Evolutionary conservation across 139 green algal genomes (phyloP), one percentile per base, ranked within the genome.

Genomic region (Astrephomene gubernaculifera): DNA sequence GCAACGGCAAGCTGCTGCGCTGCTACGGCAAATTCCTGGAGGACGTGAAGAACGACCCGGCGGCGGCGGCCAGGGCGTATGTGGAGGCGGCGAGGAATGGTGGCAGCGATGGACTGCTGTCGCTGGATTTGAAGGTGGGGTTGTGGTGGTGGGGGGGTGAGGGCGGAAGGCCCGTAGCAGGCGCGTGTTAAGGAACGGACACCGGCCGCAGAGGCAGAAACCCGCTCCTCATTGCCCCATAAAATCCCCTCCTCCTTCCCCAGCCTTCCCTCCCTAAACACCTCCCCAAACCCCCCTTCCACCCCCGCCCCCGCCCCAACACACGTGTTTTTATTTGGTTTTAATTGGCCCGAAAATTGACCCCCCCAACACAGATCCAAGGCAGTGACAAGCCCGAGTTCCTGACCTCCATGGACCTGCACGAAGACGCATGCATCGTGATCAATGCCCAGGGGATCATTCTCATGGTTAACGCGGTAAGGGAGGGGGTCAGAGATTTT

Each of bases 11-110:
- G 76, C 83, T 91, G 69, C 85, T 83, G 12, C 67, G 72, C 39
- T 85, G 68, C 68, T 91, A 91, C 71, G 88, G 83, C 82, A 83
- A 82, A 17, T 91, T 91, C 76, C 72, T 86, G 64, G 87, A 91
- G 75, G 88, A 91, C 10, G 84, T 89, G 12, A 54, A 73, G 44
- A 88, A 86, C 60, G 82, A 88, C 75, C 65, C 81, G 22, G 0
- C 22, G 9, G 81, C 70, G 1, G 86, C 86, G 2, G 27, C 69
- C 14, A 24, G 65, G 25, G 79, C 53, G 0, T 86, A 79, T 65
- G n/a, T 8, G 35, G 79, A 86, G 64, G 79, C 79, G 27, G 65
- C 65, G 4, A 33, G 79, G 2, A 79, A 86, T 38, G 79, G 79
- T 2, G 65, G 79, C 22, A 65, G 65, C 7, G 79, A 78, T 45